Evolutionary conservation across 1,284 basidiomycete species (phyloP).

Genomic region (Cutaneotrichosporon mucoides): DNA sequence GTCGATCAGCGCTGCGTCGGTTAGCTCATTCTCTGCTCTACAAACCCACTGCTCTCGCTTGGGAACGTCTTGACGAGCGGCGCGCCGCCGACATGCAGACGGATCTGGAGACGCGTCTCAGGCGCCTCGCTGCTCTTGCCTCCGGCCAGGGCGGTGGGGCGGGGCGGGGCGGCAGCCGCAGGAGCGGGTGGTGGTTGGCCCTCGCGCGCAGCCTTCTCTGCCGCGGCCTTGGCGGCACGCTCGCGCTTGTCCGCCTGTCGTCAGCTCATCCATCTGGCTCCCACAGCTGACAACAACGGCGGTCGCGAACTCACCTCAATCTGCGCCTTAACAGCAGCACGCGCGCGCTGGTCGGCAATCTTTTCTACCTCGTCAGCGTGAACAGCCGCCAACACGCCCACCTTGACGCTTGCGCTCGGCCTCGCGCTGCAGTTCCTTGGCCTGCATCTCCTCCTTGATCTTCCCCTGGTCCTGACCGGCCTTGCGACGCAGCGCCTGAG

Average conservation of each 20-base stretch:
- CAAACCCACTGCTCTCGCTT: conserved; percentile 58
- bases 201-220: conserved; percentile 82
- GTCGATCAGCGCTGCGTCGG: conserved; percentile 56
- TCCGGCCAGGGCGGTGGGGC: conserved; percentile 38
- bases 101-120: conserved; percentile 75
- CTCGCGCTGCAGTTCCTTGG: conserved; percentile 75
- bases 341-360: conserved; percentile 74
- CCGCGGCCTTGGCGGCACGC: conserved; percentile 77
- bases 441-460: conserved; percentile 69
- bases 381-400: conserved; percentile 37
- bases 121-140: conserved; percentile 69
- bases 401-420: conserved; percentile 72
- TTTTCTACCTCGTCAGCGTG: conserved; percentile 59
- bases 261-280: background rate
- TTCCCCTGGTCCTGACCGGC: conserved; percentile 73
- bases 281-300: no score
- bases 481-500: conserved; percentile 64
- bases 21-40: conserved; percentile 46
- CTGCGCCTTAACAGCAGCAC: conserved; percentile 78
- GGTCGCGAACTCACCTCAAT: conserved; percentile 58
- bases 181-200: conserved; percentile 53
- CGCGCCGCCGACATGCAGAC: conserved; percentile 70
- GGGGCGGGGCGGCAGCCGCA: conserved; percentile 39
- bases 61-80: conserved; percentile 74
- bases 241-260: conserved; percentile 70